These are phyloP conservation scores for Calonectria pseudoreteaudii DNA, from an alignment of 2,329 filamentous ascomycete species.

Conservation along the genomic window DNA sequence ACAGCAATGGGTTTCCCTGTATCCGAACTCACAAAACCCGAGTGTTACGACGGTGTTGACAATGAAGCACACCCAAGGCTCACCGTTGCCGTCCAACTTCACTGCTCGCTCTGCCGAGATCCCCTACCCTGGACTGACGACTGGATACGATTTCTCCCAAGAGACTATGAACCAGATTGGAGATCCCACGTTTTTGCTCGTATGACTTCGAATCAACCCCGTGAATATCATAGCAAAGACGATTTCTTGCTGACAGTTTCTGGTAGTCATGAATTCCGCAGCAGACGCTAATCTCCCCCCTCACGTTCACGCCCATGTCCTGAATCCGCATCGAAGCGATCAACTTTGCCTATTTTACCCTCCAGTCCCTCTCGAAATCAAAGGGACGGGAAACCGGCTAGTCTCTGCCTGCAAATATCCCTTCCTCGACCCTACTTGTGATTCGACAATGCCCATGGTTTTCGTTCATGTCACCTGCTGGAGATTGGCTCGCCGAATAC, in stretches of 20 bases:
- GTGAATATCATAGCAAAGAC: no score
- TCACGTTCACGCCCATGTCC: not conserved
- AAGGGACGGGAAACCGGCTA: not conserved
- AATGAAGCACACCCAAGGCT: conserved; percentile 1
- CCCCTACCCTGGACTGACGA: not conserved
- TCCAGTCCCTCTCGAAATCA: not conserved
- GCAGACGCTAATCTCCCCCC: not conserved
- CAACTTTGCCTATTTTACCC: not conserved
- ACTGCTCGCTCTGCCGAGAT: not conserved
- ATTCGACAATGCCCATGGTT: conserved; percentile 9
- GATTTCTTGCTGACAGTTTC: not conserved
- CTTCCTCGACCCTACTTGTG: not conserved
- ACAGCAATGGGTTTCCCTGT: not conserved
- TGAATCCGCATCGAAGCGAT: not conserved
- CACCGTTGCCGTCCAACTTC: conserved; percentile 2
- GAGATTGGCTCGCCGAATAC: conserved; percentile 13
- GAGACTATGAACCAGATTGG: conserved; percentile 1
- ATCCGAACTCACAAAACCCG: not conserved
- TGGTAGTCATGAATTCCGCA: not conserved
- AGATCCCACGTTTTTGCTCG: conserved; percentile 6
- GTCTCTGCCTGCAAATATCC: conserved; percentile 1
- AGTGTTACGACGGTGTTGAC: not conserved
- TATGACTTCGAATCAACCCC: not conserved
- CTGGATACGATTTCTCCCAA: not conserved
- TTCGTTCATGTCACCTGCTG: conserved; percentile 19